Conservation (phyloP, 2,329 filamentous ascomycete species). For the Shiraia bambusicola region DNA sequence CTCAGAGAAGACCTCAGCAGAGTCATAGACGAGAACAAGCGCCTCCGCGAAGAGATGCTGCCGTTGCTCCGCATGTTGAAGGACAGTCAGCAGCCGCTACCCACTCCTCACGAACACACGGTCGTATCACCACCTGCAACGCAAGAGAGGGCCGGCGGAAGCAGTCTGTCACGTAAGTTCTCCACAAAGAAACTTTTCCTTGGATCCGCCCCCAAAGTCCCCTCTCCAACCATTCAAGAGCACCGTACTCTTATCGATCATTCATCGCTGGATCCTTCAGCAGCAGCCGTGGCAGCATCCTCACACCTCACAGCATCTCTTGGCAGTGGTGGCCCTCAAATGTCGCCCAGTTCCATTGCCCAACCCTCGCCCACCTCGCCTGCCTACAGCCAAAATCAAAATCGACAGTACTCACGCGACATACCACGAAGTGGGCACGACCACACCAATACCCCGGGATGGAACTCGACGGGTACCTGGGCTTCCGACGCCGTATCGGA, state of each 20-base stretch:
- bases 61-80: slow-evolving; percentile 89
- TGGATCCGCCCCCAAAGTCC: slow-evolving; percentile 51
- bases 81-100: slow-evolving; percentile 82
- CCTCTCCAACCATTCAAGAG: slow-evolving; percentile 53
- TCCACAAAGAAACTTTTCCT: slow-evolving; percentile 57
- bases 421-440: slow-evolving; percentile 35
- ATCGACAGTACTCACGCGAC: slow-evolving; percentile 35
- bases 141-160: slow-evolving; percentile 42
- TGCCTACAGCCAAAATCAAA: slow-evolving; percentile 46
- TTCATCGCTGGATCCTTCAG: slow-evolving; percentile 51
- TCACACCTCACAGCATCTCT: slow-evolving; percentile 54
- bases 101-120: slow-evolving; percentile 45
- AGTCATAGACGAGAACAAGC: slow-evolving; percentile 76
- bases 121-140: slow-evolving; percentile 39
- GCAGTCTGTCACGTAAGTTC: slow-evolving; percentile 55
- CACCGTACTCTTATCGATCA: slow-evolving; percentile 45
- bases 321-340: slow-evolving; percentile 38
- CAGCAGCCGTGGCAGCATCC: slow-evolving; percentile 53
- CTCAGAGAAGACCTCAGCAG: slow-evolving; percentile 59
- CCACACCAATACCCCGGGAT: slow-evolving; percentile 34
- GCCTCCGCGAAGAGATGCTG: slow-evolving; percentile 85
- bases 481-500: slow-evolving; percentile 31
- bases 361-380: slow-evolving; percentile 54
- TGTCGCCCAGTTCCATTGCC: slow-evolving; percentile 45
- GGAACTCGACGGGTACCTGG: slow-evolving; percentile 34